Base-by-base conservation (phyloP, 2,329 filamentous ascomycete species). In the Curvularia sp. region DNA sequence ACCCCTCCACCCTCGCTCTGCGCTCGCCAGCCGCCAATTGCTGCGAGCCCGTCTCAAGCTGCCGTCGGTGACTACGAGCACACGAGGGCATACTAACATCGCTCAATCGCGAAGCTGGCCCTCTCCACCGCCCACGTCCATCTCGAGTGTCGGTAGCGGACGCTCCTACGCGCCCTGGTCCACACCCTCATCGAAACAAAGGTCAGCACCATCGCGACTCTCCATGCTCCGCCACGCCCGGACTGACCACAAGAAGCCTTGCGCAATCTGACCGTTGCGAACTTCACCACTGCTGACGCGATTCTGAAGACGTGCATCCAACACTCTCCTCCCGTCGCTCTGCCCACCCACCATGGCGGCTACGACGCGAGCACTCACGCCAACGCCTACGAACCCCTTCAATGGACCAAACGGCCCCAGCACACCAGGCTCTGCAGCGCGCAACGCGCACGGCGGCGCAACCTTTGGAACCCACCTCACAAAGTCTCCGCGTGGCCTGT, bases 351-450 rank as follows among this genome's bases (percentile, higher is more conserved):
- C 36, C 66, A 81, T 81, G 80, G 80, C 80, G 59, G 74, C 79
- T 57, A 77, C 78, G 60, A 76, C 78, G 60, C 74, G 79, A 62
- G 74, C 79, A 49, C 75, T 77, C 59, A 80, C 80, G 48, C 79
- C 80, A 27, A 77, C 76, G 27, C 77, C 75, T 36, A 73, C 75
- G 51, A 77, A 78, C 55, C 73, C 76, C 3, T 79, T 80, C 57
- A 65, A 72, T 55, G 68, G 74, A 39, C 72, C 78, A 48, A 77
- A 78, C 58, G 65, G 70, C 57, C 76, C 79, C 27, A 75, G 67
- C 52, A 81, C 79, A 19, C 78, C 79, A 21, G 75, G 74, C 38
- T 77, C 73, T 30, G 64, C 64, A 19, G 61, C 67, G 48, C 69
- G 58, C 57, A 72, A 67, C 54, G 51, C 67, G 30, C 66, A 69